These are phyloP conservation scores for Xylariales sp. DNA, from an alignment of 2,329 filamentous ascomycete genomes.

Conservation along the genomic window DNA sequence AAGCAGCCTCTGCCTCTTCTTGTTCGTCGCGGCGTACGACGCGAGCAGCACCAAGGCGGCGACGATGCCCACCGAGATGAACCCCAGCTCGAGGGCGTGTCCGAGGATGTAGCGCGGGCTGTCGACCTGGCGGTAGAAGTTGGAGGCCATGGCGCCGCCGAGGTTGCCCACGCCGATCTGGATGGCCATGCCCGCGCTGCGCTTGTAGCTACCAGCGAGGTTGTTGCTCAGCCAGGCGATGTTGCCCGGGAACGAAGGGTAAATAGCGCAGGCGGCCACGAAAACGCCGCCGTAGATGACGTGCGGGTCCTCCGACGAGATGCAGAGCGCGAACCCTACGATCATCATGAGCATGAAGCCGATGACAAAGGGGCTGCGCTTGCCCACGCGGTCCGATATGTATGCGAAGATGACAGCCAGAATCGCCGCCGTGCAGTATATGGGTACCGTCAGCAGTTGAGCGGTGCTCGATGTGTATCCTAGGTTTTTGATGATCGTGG, in stretches of 20 bases:
- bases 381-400: slow-evolving; percentile 48
- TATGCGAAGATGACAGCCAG: slow-evolving; percentile 50
- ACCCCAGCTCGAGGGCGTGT: slow-evolving; percentile 45
- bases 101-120: slow-evolving; percentile 45
- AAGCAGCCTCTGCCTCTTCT: slow-evolving; percentile 45
- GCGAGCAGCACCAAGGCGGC: slow-evolving; percentile 39
- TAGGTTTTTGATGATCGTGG: slow-evolving; percentile 58
- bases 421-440: slow-evolving; percentile 61
- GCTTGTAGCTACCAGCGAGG: slow-evolving; percentile 62
- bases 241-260: slow-evolving; percentile 73
- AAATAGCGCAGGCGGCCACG: slow-evolving; percentile 72
- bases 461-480: slow-evolving; percentile 54
- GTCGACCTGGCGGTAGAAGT: slow-evolving; percentile 59
- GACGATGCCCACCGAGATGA: slow-evolving; percentile 40
- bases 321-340: slow-evolving; percentile 57
- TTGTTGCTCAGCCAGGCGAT: slow-evolving; percentile 81
- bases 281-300: slow-evolving; percentile 73
- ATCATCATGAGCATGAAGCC: slow-evolving; percentile 47
- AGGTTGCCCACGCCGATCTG: slow-evolving; percentile 60
- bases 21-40: slow-evolving; percentile 55
- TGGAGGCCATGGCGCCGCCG: slow-evolving; percentile 63
- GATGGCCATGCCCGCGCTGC: slow-evolving; percentile 59
- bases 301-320: slow-evolving; percentile 50
- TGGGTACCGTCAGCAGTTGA: slow-evolving; percentile 59
- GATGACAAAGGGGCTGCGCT: slow-evolving; percentile 52